Evolutionary conservation across 768 basidiomycete genomes (phyloP).

Genomic region (Mycena vulgaris): DNA sequence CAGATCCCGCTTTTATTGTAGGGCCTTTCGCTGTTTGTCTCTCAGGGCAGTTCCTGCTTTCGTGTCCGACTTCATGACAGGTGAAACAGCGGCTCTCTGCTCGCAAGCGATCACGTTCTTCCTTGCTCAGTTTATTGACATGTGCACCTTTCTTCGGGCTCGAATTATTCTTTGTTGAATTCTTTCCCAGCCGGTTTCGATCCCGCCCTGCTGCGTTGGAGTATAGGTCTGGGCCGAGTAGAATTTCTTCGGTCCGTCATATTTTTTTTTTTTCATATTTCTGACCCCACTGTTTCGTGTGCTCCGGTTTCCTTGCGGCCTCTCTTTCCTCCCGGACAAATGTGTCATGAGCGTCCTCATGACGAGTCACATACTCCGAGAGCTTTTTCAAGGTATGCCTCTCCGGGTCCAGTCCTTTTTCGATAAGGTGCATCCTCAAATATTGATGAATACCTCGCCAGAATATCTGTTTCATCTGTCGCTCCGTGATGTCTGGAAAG

Average conservation of each 20-base stretch:
- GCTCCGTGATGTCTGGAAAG: conserved; percentile 36
- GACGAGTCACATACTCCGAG: background rate
- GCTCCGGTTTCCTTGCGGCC: background rate
- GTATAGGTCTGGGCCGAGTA: too few species aligned
- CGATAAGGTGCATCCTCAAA: conserved; percentile 41
- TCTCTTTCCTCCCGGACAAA: background rate
- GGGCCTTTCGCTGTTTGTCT: conserved; percentile 32
- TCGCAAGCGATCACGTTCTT: too few species aligned
- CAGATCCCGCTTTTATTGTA: conserved; percentile 5
- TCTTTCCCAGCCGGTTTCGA: too few species aligned
- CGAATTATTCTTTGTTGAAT: background rate
- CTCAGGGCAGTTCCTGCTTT: conserved; percentile 32
- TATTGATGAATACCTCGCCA: conserved; percentile 40
- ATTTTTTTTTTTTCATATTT: background rate
- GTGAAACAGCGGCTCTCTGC: conserved; percentile 40
- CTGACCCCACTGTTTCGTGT: background rate
- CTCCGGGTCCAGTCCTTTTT: conserved; percentile 37
- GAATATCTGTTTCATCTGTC: conserved; percentile 40
- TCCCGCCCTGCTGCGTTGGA: background rate
- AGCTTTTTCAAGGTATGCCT: background rate
- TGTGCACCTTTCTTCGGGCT: background rate
- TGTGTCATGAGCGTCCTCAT: conserved; percentile 3
- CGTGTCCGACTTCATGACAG: conserved; percentile 41
- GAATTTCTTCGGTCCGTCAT: too few species aligned
- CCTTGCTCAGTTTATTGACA: conserved; percentile 16